A percentile compares a stretch with the other conserved stretches of the same genome.
These are phyloP conservation scores for Candida vartiovaarae DNA, from an alignment of 805 yeast species.

Conservation along the genomic window DNA sequence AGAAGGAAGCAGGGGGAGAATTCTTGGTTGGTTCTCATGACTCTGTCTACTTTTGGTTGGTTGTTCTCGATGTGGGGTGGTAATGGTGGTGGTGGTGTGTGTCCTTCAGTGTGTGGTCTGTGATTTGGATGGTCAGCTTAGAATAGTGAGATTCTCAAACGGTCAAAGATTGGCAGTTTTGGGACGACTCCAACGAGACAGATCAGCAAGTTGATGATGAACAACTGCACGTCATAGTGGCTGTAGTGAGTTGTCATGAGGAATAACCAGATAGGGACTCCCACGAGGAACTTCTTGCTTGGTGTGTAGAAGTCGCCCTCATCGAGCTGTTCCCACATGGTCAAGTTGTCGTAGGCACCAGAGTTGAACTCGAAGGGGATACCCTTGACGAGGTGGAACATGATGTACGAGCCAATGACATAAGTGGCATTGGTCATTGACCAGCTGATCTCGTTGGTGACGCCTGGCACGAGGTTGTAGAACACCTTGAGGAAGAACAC, in stretches of 20 bases:
- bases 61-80: no score
- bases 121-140: no score
- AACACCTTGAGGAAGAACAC: constrained; percentile 67
- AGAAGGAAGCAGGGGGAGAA: no score
- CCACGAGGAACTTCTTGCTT: constrained; percentile 83
- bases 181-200: constrained; percentile 88
- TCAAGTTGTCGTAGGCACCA: constrained; percentile 92
- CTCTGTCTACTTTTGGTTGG: no score
- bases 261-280: constrained; percentile 88
- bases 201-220: constrained; percentile 64
- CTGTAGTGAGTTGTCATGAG: constrained; percentile 86
- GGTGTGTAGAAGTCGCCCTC: constrained; percentile 97
- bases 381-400: constrained; percentile 96
- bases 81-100: no score
- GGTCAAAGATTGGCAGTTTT: constrained; percentile 76
- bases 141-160: constrained; percentile 51
- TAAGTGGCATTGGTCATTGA: constrained; percentile 87
- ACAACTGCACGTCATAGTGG: constrained; percentile 72
- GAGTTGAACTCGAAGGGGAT: constrained; percentile 95
- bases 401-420: constrained; percentile 84
- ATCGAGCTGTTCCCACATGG: constrained; percentile 98
- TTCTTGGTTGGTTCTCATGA: no score
- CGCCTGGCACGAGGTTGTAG: constrained; percentile 74
- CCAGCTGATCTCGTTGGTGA: constrained; percentile 84
- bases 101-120: background rate